Percentiles rank a stretch among this genome's conserved stretches.
Conservation (phyloP, 352 stramenopile genomes). For the Globisporangium viniferum region DNA sequence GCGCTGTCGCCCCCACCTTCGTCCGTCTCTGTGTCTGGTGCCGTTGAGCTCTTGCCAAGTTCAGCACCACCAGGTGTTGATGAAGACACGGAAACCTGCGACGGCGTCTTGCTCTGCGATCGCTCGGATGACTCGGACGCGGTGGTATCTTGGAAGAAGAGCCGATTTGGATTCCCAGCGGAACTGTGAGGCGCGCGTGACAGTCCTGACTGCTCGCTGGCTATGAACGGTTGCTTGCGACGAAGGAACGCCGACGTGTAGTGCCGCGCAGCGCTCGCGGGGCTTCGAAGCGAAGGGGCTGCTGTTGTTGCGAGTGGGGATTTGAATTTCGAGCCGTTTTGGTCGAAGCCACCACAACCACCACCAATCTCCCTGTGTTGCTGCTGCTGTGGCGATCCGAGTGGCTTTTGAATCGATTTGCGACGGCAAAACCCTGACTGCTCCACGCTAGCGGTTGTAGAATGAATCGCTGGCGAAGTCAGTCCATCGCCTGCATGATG, state of each 20-base stretch:
- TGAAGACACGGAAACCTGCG: neutral
- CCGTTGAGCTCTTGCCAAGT: neutral
- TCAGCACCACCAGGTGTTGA: neutral
- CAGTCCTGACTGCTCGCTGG: neutral
- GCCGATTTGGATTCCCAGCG: neutral
- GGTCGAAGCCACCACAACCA: neutral
- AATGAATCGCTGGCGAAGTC: neutral
- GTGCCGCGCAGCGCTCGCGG: conserved; percentile 8
- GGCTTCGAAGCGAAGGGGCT: conserved; percentile 7
- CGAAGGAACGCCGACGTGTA: conserved; percentile 16
- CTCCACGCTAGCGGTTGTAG: neutral
- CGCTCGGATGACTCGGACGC: conserved; percentile 4
- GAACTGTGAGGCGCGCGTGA: neutral
- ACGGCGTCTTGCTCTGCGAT: neutral
- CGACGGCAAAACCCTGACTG: conserved; percentile 5
- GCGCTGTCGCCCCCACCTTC: neutral
- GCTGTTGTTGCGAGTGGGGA: conserved; percentile 14
- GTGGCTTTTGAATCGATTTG: conserved; percentile 8
- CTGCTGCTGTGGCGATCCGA: neutral
- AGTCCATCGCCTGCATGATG: neutral
- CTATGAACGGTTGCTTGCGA: conserved; percentile 21
- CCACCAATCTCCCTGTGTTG: neutral
- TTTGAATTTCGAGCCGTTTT: conserved; percentile 3
- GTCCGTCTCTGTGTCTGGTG: neutral
- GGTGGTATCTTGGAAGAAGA: conserved; percentile 16